These are phyloP conservation scores for Colletotrichum echinochloae DNA, from an alignment of 2,329 filamentous ascomycete species.

Conservation along the genomic window DNA sequence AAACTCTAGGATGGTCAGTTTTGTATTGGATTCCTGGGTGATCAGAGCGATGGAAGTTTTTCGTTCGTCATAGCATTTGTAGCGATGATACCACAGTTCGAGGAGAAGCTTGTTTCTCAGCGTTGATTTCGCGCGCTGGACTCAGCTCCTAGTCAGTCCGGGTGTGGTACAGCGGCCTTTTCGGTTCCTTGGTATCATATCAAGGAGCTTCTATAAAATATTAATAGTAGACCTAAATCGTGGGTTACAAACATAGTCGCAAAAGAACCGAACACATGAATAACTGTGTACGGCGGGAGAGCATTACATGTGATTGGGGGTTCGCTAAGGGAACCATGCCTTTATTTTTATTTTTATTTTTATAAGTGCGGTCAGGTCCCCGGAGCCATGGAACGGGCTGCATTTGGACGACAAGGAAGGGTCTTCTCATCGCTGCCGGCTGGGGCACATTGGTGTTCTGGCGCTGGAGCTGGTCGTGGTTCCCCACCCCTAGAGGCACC, in stretches of 20 bases:
- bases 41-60: conserved; percentile 33
- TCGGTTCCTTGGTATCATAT: background rate
- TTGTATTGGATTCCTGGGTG: conserved; percentile 28
- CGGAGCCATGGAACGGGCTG: conserved; percentile 1
- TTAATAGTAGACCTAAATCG: conserved; percentile 24
- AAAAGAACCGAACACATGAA: background rate
- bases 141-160: conserved; percentile 2
- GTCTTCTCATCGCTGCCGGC: conserved; percentile 26
- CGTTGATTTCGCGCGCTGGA: conserved; percentile 7
- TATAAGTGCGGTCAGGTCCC: background rate
- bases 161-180: conserved; percentile 4
- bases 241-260: background rate
- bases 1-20: conserved; percentile 1
- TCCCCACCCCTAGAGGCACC: conserved; percentile 25
- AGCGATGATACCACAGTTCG: conserved; percentile 41
- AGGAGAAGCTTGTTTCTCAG: conserved; percentile 19
- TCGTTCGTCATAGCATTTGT: conserved; percentile 40
- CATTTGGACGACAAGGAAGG: conserved; percentile 37
- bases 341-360: no score
- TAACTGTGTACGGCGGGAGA: no score
- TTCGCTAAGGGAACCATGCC: background rate
- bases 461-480: conserved; percentile 12
- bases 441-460: conserved; percentile 3
- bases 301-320: background rate
- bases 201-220: conserved; percentile 3